A percentile compares a stretch with the other conserved stretches of the same genome.
These are phyloP conservation scores for Brasilioporus rufonigricans DNA, from an alignment of 768 basidiomycete species.

Conservation along the genomic window DNA sequence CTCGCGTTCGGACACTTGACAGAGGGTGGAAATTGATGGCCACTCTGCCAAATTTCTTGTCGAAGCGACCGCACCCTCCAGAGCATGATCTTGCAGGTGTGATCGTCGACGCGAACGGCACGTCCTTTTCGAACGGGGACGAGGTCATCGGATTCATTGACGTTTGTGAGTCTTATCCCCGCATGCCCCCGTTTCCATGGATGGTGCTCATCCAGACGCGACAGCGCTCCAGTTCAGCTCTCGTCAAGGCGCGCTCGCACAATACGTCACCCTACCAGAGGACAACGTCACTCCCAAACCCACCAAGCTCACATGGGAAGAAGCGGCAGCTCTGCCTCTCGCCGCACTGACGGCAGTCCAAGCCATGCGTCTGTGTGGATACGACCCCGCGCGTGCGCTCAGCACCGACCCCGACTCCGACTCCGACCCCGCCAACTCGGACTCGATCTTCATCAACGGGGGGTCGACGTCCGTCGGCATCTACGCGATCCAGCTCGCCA, in stretches of 20 bases:
- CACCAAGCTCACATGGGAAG: conserved; percentile 44
- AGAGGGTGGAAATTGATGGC: conserved; percentile 63
- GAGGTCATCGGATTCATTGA: conserved; percentile 59
- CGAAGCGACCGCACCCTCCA: conserved; percentile 48
- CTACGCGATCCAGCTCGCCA: conserved; percentile 73
- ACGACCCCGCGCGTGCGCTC: conserved; percentile 39
- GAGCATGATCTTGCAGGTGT: conserved; percentile 66
- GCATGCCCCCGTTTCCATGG: too few relatives aligned
- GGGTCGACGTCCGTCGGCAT: conserved; percentile 67
- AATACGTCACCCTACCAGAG: conserved; percentile 57
- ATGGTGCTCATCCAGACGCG: not conserved
- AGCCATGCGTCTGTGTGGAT: conserved; percentile 45
- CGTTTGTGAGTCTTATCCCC: conserved; percentile 26
- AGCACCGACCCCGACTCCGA: not conserved
- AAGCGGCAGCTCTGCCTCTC: conserved; percentile 63
- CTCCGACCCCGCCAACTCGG: conserved; percentile 23
- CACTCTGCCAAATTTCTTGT: conserved; percentile 44
- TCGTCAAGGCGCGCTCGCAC: conserved; percentile 53
- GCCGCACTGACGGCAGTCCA: conserved; percentile 59
- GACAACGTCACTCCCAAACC: conserved; percentile 39
- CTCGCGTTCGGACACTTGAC: not conserved
- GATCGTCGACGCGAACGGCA: conserved; percentile 53
- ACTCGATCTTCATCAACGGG: conserved; percentile 66
- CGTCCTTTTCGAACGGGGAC: conserved; percentile 56
- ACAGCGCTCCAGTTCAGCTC: conserved; percentile 33